Evolutionary conservation across 371 early-diverging fungal species (phyloP), one percentile per base, ranked within the genome.

Genomic region (Mycotypha africana): DNA sequence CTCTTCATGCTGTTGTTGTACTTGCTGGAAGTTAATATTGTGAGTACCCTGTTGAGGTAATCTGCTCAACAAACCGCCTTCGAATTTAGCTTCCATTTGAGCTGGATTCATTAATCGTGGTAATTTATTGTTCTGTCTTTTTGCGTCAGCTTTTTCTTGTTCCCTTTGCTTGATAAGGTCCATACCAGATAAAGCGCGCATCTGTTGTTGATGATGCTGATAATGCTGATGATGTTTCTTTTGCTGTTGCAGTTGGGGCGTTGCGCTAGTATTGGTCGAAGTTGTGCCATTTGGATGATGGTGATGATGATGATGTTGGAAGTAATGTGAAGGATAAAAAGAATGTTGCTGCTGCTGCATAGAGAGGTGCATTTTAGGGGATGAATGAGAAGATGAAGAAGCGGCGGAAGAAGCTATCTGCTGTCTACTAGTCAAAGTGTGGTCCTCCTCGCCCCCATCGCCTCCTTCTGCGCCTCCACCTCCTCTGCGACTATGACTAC

Each of bases 21-120:
- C 46, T 31, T 64, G 65, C 25, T 74, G 74, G 37, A 74, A 74
- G 34, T 61, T 69, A 19, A 67, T 58, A 28, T 56, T 73, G 24
- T 67, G 67, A 12, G 70, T 51, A 2, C 74, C 74, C 1, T 70
- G 60, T 38, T 69, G 65, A 23, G 74, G 74, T 30, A 73, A 31
- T 37, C 55, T 60, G 34, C 65, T 65, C 20, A 73, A 43, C 9
- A 73, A 44, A 6, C 74, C 74, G 51, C n/a, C n/a, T n/a, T n/a
- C n/a, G n/a, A n/a, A n/a, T n/a, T n/a, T n/a, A n/a, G n/a, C n/a
- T n/a, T n/a, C n/a, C n/a, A n/a, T n/a, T n/a, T n/a, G n/a, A n/a
- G n/a, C n/a, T n/a, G n/a, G n/a, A n/a, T n/a, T n/a, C n/a, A n/a
- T n/a, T n/a, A n/a, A n/a, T n/a, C n/a, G n/a, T n/a, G n/a, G n/a